Evolutionary conservation across 2,329 filamentous ascomycete species (phyloP).

Genomic region (Fusarium odoratissimum): DNA sequence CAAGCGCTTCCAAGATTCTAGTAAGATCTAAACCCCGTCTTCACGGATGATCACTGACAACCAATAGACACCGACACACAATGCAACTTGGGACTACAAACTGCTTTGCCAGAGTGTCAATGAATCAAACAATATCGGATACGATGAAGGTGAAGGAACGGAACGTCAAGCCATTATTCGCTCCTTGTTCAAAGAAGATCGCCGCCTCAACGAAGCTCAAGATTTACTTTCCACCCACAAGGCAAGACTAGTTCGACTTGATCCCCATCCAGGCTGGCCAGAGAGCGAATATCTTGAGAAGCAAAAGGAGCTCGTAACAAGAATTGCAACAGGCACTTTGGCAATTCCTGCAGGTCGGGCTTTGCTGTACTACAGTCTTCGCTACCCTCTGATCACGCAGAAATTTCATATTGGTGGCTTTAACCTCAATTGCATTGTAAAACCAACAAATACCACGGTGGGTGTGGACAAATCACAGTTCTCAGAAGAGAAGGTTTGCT

Average conservation of each 20-base stretch:
- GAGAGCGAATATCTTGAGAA: conserved; percentile 91
- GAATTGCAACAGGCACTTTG: conserved; percentile 86
- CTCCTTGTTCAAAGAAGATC: conserved; percentile 90
- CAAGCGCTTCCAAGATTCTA: conserved; percentile 54
- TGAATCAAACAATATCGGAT: conserved; percentile 67
- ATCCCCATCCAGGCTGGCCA: conserved; percentile 79
- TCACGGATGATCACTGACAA: conserved; percentile 40
- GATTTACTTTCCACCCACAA: conserved; percentile 87
- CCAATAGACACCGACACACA: conserved; percentile 69
- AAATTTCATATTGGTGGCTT: conserved; percentile 92
- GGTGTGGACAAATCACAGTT: conserved; percentile 90
- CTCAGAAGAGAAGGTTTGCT: conserved; percentile 96
- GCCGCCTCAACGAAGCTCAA: conserved; percentile 87
- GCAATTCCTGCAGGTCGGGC: conserved; percentile 89
- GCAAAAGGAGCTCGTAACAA: conserved; percentile 90
- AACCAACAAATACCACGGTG: conserved; percentile 89
- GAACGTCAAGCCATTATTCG: conserved; percentile 86
- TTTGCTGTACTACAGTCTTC: conserved; percentile 87
- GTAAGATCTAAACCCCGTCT: conserved; percentile 48
- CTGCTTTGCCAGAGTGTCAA: conserved; percentile 78
- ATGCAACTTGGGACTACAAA: conserved; percentile 78
- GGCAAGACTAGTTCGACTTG: conserved; percentile 80
- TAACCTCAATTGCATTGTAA: conserved; percentile 90
- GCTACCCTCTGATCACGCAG: conserved; percentile 90
- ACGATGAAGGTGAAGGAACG: conserved; percentile 84